Evolutionary conservation across 176 grass and related monocot species (phyloP).

Genomic region (Eragrostis nindensis): DNA sequence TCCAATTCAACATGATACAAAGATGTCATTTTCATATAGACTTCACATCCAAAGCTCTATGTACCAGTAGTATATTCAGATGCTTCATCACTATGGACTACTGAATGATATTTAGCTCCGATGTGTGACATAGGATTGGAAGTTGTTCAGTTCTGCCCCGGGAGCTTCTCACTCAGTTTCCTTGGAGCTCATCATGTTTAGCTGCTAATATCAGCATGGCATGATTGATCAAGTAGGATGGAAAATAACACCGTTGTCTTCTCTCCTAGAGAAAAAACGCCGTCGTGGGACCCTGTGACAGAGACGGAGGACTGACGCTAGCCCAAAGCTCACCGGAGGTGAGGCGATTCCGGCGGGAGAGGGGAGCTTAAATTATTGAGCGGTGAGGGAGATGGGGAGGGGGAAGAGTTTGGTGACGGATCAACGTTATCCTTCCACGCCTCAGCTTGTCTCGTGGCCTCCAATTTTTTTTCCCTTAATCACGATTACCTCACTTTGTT

Average conservation of each 20-base stretch:
- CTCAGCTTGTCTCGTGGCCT: constrained; percentile 2
- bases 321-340: constrained; percentile 32
- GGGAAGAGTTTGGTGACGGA: constrained; percentile 38
- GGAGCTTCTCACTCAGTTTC: constrained; percentile 15
- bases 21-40: not conserved
- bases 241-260: not conserved
- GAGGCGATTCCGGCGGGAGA: not conserved
- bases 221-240: constrained; percentile 27
- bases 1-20: not conserved
- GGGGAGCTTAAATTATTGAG: constrained; percentile 15
- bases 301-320: not conserved
- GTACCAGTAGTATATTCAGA: not conserved
- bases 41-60: not conserved
- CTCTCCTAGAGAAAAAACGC: not conserved
- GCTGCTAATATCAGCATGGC: not conserved
- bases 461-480: not conserved
- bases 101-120: not conserved
- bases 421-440: constrained; percentile 34
- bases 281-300: not conserved
- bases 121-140: constrained; percentile 5
- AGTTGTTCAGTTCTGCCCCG: not conserved
- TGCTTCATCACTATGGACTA: not conserved
- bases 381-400: too few species aligned
- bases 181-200: not conserved
- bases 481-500: not conserved